Base-by-base conservation (phyloP, 2,329 filamentous ascomycete genomes). In the Alternaria ethzedia region DNA sequence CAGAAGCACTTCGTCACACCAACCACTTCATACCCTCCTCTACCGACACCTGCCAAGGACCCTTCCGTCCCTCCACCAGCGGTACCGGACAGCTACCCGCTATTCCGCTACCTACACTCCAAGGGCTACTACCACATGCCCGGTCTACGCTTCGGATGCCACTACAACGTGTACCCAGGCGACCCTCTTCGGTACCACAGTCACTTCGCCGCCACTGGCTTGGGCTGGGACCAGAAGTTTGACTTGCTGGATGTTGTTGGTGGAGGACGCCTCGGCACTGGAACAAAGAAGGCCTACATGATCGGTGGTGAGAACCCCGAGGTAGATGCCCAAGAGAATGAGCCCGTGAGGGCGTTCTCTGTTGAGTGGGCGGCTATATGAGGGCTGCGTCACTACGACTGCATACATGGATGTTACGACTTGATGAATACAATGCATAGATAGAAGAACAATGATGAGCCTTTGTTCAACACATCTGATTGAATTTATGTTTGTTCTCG, bases 321-420 rank as follows among this genome's bases (percentile, higher is more conserved):
- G 28, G 61, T 57, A 20, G 59, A 59, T 47, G 56, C 78, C 9
- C 73, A 77, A 2, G 76, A 74, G 43, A 78, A 83, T 32, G 78
- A 75, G 23, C 66, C 78, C 55, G 80, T 95, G 21, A 86, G 92
- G 69, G 88, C 91, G 0, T 97, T 97, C 75, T 94, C 91, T 70
- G 87, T 97, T 57, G 94, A 97, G 82, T 97, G 94, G 95, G 94
- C 92, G 57, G 94, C 92, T 28, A 96, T 97, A 90, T 97, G 46
- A 65, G 43, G 20, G 28, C 49, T 17, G 51, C 50, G 11, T 36
- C 23, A 17, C 49, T 45, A 15, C 13, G 51, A 30, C 20, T 21
- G n/a, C 21, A 21, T 21, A 17, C 17, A 50, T 36, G 51, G 45
- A 32, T n/a, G 54, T 55, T 61, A 61, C 50, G 57, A 60, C 17